Conservation (phyloP, 2,329 filamentous ascomycete genomes). For the Alternaria consortialis region DNA sequence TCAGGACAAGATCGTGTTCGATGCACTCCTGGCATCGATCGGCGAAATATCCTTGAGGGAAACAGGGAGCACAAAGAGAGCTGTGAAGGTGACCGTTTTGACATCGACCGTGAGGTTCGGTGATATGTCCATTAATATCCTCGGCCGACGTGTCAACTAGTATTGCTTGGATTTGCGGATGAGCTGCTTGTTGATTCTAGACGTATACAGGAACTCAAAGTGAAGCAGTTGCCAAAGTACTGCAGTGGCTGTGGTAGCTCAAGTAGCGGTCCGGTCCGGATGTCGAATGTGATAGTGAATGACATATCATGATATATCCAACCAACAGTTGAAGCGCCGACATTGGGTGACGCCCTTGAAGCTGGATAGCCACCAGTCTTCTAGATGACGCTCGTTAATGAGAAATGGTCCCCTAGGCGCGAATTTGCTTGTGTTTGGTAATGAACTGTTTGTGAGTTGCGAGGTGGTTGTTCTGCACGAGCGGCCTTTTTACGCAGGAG, state of each 20-base stretch:
- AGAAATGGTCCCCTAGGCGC: too few species aligned
- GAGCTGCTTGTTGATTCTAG: neutral
- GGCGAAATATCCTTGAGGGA: neutral
- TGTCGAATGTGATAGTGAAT: neutral
- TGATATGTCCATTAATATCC: neutral
- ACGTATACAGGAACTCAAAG: neutral
- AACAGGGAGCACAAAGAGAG: neutral
- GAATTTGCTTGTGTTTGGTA: too few species aligned
- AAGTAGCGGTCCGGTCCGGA: neutral
- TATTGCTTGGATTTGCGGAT: neutral
- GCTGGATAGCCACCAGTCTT: too few species aligned
- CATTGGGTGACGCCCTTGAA: too few species aligned
- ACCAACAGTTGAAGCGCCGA: neutral
- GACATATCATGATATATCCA: neutral
- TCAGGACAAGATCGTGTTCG: neutral
- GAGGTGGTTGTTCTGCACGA: too few species aligned
- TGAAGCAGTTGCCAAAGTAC: neutral
- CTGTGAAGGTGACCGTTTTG: neutral
- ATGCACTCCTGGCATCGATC: neutral
- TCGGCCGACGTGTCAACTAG: neutral
- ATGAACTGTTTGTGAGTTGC: too few species aligned
- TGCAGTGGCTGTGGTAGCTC: accelerated
- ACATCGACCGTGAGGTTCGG: neutral
- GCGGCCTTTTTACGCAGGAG: too few species aligned
- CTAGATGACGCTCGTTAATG: too few species aligned